Conservation (phyloP, 371 early-diverging fungal species). For the Saksenaea oblongispora region DNA sequence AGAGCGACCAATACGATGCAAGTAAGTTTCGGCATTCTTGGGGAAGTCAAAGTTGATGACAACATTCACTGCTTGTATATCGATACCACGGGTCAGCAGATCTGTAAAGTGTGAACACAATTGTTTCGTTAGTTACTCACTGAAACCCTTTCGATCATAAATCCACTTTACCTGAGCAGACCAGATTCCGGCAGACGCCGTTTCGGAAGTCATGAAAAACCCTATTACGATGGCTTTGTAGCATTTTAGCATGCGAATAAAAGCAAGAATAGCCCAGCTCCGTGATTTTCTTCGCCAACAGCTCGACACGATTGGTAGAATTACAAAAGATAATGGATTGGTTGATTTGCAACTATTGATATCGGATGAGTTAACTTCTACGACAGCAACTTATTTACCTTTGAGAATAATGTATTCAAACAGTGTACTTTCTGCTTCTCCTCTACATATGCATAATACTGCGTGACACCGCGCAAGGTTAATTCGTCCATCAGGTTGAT, state of each 20-base stretch:
- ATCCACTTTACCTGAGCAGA: slow-evolving; percentile 73
- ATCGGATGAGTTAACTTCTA: neutral
- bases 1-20: slow-evolving; percentile 98
- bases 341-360: slow-evolving; percentile 89
- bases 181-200: slow-evolving; percentile 94
- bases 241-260: slow-evolving; percentile 98
- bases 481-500: slow-evolving; percentile 99
- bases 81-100: slow-evolving; percentile 98
- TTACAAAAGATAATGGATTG: slow-evolving; percentile 99
- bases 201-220: slow-evolving; percentile 99
- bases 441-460: slow-evolving; percentile 99
- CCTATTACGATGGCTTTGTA: slow-evolving; percentile 96
- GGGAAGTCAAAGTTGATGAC: slow-evolving; percentile 99
- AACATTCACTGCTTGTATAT: slow-evolving; percentile 98
- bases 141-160: neutral
- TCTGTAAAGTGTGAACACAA: slow-evolving; percentile 52
- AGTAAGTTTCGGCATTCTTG: slow-evolving; percentile 97
- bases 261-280: slow-evolving; percentile 98
- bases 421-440: slow-evolving; percentile 98
- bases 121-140: neutral
- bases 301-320: slow-evolving; percentile 96
- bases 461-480: slow-evolving; percentile 96
- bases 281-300: slow-evolving; percentile 97
- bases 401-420: slow-evolving; percentile 96
- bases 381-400: slow-evolving; percentile 49